Evolutionary conservation across 192 early-diverging fungal species (phyloP), one percentile per base, ranked within the genome.

Genomic region (Coemansia sp.): DNA sequence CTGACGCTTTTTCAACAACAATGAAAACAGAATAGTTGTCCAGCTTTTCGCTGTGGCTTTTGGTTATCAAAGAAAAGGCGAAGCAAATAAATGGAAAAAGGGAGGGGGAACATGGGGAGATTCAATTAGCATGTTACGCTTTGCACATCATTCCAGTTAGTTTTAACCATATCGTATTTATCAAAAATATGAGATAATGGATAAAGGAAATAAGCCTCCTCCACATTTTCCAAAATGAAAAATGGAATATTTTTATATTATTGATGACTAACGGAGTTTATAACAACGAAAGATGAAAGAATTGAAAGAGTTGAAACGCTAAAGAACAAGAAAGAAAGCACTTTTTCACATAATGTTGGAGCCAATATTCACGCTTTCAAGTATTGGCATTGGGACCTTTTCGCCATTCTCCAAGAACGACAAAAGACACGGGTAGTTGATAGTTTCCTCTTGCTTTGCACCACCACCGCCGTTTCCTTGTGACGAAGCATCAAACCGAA

Each of bases 401-500:
- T 77, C 71, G 39, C 80, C 80, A 30, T 82, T 73, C 43, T 82
- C 71, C 16, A 82, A 40, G 59, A 74, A 82, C 20, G 80, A 63
- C 34, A 70, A 58, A 39, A 82, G 55, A 48, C 74, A 74, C 18
- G 80, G 80, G 58, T 77, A 82, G 58, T 55, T 58, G 4, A 31
- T 61, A 13, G 59, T 57, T 5, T 55, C 21, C 12, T 31, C 55
- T 34, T 7, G 52, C 39, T 8, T n/a, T 21, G 4, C 8, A 12
- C 8, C 46, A 8, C 46, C 61, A 30, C 45, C 66, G 37, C 58
- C 12, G 28, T 67, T 70, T n/a, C 42, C n/a, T 0, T 21, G 29
- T 2, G 46, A 29, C 25, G 52, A 12, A 12, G 25, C 26, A 6
- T 72, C 79, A 66, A 82, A 73, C 15, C 70, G 79, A 28, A 77